Conservation (phyloP, 2,329 filamentous ascomycete species). For the Fusarium nodosum region DNA sequence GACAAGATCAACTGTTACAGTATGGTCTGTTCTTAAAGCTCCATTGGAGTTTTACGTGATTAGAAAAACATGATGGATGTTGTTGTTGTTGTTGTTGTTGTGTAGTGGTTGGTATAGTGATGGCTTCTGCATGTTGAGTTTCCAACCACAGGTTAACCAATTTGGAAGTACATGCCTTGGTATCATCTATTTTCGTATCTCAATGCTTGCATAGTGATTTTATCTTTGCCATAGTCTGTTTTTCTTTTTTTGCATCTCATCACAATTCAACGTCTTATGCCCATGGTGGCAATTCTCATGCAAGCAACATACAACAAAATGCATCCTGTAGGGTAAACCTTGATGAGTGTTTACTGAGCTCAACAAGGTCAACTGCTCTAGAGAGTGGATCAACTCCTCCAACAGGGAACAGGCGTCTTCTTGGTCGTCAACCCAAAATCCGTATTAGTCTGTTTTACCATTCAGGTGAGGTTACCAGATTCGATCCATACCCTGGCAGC, state of each 20-base stretch:
- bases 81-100: not conserved
- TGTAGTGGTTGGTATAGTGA: not conserved
- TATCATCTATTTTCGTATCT: not conserved
- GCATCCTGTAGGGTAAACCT: constrained; percentile 3
- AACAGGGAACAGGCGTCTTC: not conserved
- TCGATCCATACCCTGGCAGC: constrained; percentile 21
- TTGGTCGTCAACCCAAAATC: not conserved
- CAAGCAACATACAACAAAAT: constrained; percentile 2
- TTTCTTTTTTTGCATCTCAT: not conserved
- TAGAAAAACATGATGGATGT: not conserved
- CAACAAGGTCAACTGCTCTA: constrained; percentile 2
- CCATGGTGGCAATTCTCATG: not conserved
- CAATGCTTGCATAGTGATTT: no score
- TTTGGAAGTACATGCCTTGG: not conserved
- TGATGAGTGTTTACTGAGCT: not conserved
- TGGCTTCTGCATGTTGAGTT: not conserved
- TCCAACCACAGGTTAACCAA: not conserved
- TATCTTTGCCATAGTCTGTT: not conserved
- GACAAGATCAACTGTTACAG: not conserved
- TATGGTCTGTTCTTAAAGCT: not conserved
- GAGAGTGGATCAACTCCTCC: not conserved
- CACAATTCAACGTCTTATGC: not conserved
- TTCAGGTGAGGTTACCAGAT: constrained; percentile 21
- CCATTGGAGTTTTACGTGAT: not conserved
- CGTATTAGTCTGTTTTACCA: constrained; percentile 24